Conservation (phyloP, 2,329 filamentous ascomycete genomes). For the Bipolaris cookei region DNA sequence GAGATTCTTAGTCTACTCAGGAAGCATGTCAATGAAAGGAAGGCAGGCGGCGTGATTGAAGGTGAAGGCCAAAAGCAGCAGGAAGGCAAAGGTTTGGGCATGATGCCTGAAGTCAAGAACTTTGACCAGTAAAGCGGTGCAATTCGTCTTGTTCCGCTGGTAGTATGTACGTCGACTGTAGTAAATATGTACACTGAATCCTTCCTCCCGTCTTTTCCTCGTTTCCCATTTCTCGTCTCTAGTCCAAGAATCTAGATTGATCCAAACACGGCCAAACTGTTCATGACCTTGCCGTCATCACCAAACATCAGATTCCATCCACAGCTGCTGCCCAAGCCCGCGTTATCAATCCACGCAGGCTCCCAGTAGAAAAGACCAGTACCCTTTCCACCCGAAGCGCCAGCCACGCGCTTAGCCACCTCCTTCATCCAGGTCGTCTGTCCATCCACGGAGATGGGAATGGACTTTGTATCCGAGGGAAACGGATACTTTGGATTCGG, state of each 20-base stretch:
- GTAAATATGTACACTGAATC: constrained; percentile 9
- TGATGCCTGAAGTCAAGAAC: constrained; percentile 59
- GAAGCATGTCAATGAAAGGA: constrained; percentile 76
- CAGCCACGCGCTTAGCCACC: constrained; percentile 63
- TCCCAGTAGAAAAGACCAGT: constrained; percentile 75
- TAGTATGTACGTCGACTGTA: constrained; percentile 2
- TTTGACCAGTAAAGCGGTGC: constrained; percentile 47
- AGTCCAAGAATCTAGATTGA: background rate
- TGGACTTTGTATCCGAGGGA: constrained; percentile 64
- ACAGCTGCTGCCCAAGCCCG: constrained; percentile 69
- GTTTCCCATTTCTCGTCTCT: background rate
- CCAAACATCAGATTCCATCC: constrained; percentile 68
- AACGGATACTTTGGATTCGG: constrained; percentile 64
- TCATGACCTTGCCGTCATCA: constrained; percentile 60
- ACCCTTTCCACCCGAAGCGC: constrained; percentile 58
- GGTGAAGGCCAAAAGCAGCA: constrained; percentile 43
- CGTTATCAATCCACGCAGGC: constrained; percentile 72
- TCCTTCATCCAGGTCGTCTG: constrained; percentile 67
- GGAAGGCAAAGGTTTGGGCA: constrained; percentile 52
- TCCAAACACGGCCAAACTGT: constrained; percentile 64
- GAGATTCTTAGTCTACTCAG: constrained; percentile 79
- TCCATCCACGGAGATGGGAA: constrained; percentile 68
- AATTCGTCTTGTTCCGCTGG: background rate
- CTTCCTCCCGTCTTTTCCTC: background rate
- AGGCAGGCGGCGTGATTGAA: constrained; percentile 63